Evolutionary conservation across 2,329 filamentous ascomycete species (phyloP).

Genomic region (Monosporascus sp.): DNA sequence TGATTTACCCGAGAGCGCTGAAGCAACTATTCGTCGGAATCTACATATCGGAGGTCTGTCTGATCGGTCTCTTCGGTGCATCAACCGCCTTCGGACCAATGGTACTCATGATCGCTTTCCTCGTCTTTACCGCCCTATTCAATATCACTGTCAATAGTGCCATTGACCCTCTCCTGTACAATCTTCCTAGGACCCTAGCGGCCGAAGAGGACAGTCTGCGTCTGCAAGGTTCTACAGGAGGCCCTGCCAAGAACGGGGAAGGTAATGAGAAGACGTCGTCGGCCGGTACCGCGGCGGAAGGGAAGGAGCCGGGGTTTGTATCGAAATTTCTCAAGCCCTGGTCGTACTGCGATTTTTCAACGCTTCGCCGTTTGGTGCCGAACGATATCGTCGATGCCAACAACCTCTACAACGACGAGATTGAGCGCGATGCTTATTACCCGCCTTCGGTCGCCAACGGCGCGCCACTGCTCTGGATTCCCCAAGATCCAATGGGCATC

Average conservation of each 20-base stretch:
- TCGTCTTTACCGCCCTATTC: slow-evolving; percentile 71
- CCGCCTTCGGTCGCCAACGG: slow-evolving; percentile 62
- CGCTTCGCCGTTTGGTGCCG: slow-evolving; percentile 66
- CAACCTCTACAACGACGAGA: slow-evolving; percentile 55
- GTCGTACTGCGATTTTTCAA: slow-evolving; percentile 66
- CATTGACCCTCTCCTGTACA: slow-evolving; percentile 70
- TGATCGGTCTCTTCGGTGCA: slow-evolving; percentile 80
- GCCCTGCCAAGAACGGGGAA: slow-evolving; percentile 5
- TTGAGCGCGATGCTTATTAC: slow-evolving; percentile 65
- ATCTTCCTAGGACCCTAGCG: slow-evolving; percentile 67
- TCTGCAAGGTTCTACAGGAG: slow-evolving; percentile 10
- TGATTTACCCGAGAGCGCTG: slow-evolving; percentile 81
- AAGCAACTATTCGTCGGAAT: slow-evolving; percentile 80
- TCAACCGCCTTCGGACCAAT: slow-evolving; percentile 62
- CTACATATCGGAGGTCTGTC: slow-evolving; percentile 75
- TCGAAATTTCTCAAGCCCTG: slow-evolving; percentile 73
- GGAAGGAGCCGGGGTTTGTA: slow-evolving; percentile 53
- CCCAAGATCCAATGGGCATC: slow-evolving; percentile 67
- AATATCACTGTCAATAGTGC: slow-evolving; percentile 70
- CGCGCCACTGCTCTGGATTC: slow-evolving; percentile 77
- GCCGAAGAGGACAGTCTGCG: slow-evolving; percentile 37
- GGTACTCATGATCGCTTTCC: slow-evolving; percentile 69
- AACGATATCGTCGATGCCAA: slow-evolving; percentile 41
- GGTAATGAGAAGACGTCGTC: slow-evolving; percentile 14
- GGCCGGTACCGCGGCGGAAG: slow-evolving; percentile 13